A percentile compares a stretch with the other conserved stretches of the same genome.
Conservation (phyloP, 192 early-diverging fungal genomes). For the Coemansia sp. region DNA sequence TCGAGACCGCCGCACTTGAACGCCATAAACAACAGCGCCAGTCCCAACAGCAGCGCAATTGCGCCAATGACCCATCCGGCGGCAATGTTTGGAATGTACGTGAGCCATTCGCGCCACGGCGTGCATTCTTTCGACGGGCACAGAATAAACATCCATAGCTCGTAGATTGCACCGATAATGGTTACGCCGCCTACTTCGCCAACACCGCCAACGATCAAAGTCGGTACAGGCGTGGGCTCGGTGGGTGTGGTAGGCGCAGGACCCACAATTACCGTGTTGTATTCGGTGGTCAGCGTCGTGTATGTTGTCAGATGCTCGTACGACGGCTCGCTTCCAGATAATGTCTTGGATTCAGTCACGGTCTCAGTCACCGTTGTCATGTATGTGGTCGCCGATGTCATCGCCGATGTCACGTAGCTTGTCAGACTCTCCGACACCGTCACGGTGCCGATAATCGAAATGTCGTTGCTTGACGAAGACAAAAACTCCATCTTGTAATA, state of each 20-base stretch:
- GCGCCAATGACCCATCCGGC: constrained; percentile 50
- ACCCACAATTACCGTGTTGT: constrained; percentile 23
- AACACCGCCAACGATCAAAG: constrained; percentile 32
- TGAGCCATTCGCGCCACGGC: constrained; percentile 53
- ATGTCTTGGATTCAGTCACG: constrained; percentile 1
- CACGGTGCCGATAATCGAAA: constrained; percentile 15
- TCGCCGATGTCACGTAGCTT: background rate
- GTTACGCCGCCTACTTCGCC: constrained; percentile 44
- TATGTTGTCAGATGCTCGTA: constrained; percentile 34
- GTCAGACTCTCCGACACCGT: constrained; percentile 17
- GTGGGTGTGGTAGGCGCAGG: no score
- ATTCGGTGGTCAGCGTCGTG: constrained; percentile 34
- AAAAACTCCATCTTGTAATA: background rate
- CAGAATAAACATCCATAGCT: constrained; percentile 53
- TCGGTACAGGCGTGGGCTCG: constrained; percentile 7
- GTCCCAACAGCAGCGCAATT: constrained; percentile 36
- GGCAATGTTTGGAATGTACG: constrained; percentile 47
- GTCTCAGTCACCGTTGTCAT: constrained; percentile 31
- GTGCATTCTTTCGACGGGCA: constrained; percentile 46
- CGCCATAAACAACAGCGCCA: constrained; percentile 35
- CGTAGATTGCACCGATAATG: constrained; percentile 38
- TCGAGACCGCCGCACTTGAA: constrained; percentile 48
- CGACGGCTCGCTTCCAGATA: constrained; percentile 6
- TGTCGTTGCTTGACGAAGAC: background rate
- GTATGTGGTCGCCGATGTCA: constrained; percentile 10